Base-by-base conservation (phyloP, 1,139 yeast genomes). In the Candida freyschussii region DNA sequence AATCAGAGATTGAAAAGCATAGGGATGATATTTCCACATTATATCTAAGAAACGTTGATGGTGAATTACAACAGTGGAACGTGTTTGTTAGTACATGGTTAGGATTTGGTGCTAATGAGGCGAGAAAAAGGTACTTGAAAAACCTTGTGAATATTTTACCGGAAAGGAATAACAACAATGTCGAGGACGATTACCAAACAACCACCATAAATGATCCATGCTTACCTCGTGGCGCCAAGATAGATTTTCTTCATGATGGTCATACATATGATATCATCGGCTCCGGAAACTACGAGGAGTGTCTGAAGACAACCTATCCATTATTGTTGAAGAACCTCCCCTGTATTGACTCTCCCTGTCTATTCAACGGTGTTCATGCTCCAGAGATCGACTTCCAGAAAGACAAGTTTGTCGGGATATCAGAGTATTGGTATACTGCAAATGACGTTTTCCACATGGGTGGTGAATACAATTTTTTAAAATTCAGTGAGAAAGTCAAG, bases 391-490 rank as follows among this genome's bases (percentile, higher is more conserved):
- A 82, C 53, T 83, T 80, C 47, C 67, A 69, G n/a, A 65, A 65
- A 33, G 91, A 82, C 48, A 77, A 72, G 46, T 82, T 83, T 56
- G 75, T 83, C 23, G 94, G 94, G 0, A 74, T 81, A 14, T 79
- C 89, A 1, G 94, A 83, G 50, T 83, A 80, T 57, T 82, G 91
- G 91, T 83, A 83, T 50, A 81, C 91, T 2, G 87, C 91, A 5
- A 80, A 82, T 51, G 93, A 83, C 49, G 75, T 83, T 6, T 82
- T 82, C 51, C 75, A 78, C 34, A 69, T 83, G 58, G 87, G 87
- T 8, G 91, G 91, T 7, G 82, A 75, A 37, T 82, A 82, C 50
- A 78, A 78, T 46, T 81, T 71, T 50, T 65, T 70, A 34, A 60
- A 64, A 23, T 81, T 79, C 51, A 79, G 74, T 52, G 66, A 66